Percentiles rank a stretch among this genome's conserved stretches.
Evolutionary conservation across 306 rosid genomes (phyloP).

Genomic region (Trifolium fragiferum): DNA sequence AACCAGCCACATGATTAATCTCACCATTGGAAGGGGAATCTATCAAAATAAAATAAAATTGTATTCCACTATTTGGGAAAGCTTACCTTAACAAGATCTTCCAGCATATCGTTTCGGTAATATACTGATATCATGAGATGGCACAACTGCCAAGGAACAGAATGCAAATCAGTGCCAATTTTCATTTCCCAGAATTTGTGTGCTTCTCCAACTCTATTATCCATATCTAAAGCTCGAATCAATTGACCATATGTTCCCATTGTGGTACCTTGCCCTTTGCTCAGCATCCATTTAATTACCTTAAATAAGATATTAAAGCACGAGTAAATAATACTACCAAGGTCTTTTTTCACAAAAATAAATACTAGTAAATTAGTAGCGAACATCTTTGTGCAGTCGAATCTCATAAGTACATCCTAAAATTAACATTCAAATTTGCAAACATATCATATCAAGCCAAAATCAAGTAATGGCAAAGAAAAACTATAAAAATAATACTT

Average conservation of each 20-base stretch:
- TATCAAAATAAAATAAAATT: background rate
- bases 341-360: background rate
- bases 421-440: background rate
- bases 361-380: slow-evolving; percentile 4
- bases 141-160: slow-evolving; percentile 94
- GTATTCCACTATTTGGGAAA: slow-evolving; percentile 20
- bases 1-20: slow-evolving; percentile 10
- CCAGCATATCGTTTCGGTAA: slow-evolving; percentile 74
- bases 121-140: slow-evolving; percentile 80
- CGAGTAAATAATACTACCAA: slow-evolving; percentile 25
- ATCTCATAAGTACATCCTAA: background rate
- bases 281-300: slow-evolving; percentile 97
- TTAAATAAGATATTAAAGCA: slow-evolving; percentile 37
- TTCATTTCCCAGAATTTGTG: slow-evolving; percentile 84
- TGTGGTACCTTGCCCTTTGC: slow-evolving; percentile 95
- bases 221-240: slow-evolving; percentile 85
- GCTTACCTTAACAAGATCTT: slow-evolving; percentile 68
- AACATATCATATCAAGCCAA: slow-evolving; percentile 23
- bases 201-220: slow-evolving; percentile 87
- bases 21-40: background rate
- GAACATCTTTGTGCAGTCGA: background rate
- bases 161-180: slow-evolving; percentile 80
- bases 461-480: slow-evolving; percentile 24
- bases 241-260: slow-evolving; percentile 82
- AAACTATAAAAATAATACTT: slow-evolving; percentile 20